Evolutionary conservation across 345 rosid genomes (phyloP).

Genomic region (Eucalyptus dawsonii): DNA sequence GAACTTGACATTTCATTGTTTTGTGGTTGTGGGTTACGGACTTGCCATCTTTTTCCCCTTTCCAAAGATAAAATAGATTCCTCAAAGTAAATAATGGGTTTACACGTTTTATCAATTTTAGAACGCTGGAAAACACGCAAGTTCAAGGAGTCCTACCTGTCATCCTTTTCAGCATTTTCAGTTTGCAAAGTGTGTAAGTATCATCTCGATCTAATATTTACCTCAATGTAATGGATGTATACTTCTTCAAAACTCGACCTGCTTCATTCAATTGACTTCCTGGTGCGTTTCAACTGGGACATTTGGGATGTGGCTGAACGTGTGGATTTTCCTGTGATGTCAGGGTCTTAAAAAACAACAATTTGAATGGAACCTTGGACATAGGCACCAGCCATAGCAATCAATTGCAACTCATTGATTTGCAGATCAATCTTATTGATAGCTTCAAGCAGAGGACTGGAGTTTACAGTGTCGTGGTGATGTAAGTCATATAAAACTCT

Average conservation of each 20-base stretch:
- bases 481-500: conserved; percentile 21
- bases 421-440: conserved; percentile 35
- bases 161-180: too few species aligned
- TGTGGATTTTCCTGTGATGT: neutral
- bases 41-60: too few species aligned
- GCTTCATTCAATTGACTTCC: neutral
- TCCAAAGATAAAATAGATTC: too few species aligned
- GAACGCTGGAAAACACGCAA: too few species aligned
- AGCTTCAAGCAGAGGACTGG: neutral
- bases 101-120: too few species aligned
- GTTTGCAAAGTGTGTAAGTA: too few species aligned
- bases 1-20: too few species aligned
- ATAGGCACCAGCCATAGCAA: conserved; percentile 25
- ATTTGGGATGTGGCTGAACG: neutral
- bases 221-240: too few species aligned
- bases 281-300: neutral
- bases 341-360: conserved; percentile 41
- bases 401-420: conserved; percentile 38
- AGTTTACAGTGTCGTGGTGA: neutral
- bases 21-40: too few species aligned
- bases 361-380: conserved; percentile 34
- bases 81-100: neutral
- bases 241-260: too few species aligned
- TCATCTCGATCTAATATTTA: too few species aligned
- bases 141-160: too few species aligned